Evolutionary conservation across 2,329 filamentous ascomycete species (phyloP), one percentile per base, ranked within the genome.

Genomic region (Epichloe sibirici): DNA sequence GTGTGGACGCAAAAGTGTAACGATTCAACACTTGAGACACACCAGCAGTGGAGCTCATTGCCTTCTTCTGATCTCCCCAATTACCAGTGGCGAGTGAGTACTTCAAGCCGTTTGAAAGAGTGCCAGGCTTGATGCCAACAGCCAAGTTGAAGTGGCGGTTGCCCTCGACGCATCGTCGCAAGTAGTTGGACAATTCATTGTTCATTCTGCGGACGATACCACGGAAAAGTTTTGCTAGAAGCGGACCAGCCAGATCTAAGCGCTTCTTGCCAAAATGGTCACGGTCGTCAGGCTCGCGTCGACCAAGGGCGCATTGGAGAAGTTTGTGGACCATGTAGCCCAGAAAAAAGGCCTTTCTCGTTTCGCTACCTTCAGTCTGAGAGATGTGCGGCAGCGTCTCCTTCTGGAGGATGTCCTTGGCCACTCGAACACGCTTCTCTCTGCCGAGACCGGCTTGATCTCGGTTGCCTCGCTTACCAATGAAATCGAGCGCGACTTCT

Each of bases 261-360:
- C 93, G 86, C 78, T 98, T 98, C 79, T 97, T 97, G 63, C 93
- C 93, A 64, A 98, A 96, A 69, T 98, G 94, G 74, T 98, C 93
- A 74, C 93, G 88, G 65, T 98, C 93, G 64, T 98, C 93, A 28
- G 90, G 89, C 66, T 97, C 93, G 57, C 90, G 86, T 56, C 93
- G 85, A 49, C 93, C 94, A 47, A 98, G 78, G 51, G 90, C 88
- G 66, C 90, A 95, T 69, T 96, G 91, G 25, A 97, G 77, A 61
- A 98, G 79, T 66, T 93, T 87, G 70, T 98, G 91, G 46, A 97
- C 88, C 91, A 98, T 98, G 71, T 98, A 98, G 23, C 94, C 93
- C 48, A 98, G 75, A 77, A 97, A 98, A 71, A 95, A 98, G 2
- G 94, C 93, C 67, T 98, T 98, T 54, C 89, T 78, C 1, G 91